Conservation (phyloP, 352 stramenopile genomes). For the Phytopythium kandeliae region DNA sequence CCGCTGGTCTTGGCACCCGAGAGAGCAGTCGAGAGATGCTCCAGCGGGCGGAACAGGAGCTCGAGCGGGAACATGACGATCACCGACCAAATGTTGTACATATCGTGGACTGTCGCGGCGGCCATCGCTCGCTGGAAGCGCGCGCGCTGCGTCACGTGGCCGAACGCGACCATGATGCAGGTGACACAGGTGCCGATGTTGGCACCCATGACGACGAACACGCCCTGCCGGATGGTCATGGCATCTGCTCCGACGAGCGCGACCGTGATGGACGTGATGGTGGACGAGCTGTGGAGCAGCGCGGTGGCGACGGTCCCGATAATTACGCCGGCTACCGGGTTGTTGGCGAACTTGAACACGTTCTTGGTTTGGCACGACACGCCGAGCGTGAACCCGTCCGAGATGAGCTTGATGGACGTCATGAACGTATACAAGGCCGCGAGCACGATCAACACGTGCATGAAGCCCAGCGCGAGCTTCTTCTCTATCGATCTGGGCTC, state of each 20-base stretch:
- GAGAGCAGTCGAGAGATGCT: conserved; percentile 44
- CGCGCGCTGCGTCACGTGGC: conserved; percentile 68
- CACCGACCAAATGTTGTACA: conserved; percentile 89
- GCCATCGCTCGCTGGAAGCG: conserved; percentile 64
- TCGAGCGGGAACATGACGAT: conserved; percentile 73
- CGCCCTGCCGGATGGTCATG: conserved; percentile 74
- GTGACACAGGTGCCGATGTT: conserved; percentile 89
- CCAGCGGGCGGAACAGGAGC: conserved; percentile 47
- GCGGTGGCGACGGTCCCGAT: conserved; percentile 72
- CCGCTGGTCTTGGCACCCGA: conserved; percentile 24
- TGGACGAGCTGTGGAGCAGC: conserved; percentile 69
- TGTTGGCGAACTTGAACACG: conserved; percentile 67
- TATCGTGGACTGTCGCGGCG: conserved; percentile 49
- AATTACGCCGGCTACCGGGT: conserved; percentile 71
- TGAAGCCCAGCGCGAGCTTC: conserved; percentile 11
- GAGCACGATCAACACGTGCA: conserved; percentile 16
- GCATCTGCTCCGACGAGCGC: conserved; percentile 53
- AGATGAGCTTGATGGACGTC: conserved; percentile 72
- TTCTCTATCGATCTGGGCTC: neutral
- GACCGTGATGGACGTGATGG: conserved; percentile 78
- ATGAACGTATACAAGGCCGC: conserved; percentile 79
- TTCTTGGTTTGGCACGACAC: conserved; percentile 57
- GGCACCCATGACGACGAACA: conserved; percentile 91
- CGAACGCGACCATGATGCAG: conserved; percentile 89
- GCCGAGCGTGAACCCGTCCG: conserved; percentile 63